These are phyloP conservation scores for Melampsora larici-populina DNA, from an alignment of 1,284 basidiomycete genomes.

Conservation along the genomic window DNA sequence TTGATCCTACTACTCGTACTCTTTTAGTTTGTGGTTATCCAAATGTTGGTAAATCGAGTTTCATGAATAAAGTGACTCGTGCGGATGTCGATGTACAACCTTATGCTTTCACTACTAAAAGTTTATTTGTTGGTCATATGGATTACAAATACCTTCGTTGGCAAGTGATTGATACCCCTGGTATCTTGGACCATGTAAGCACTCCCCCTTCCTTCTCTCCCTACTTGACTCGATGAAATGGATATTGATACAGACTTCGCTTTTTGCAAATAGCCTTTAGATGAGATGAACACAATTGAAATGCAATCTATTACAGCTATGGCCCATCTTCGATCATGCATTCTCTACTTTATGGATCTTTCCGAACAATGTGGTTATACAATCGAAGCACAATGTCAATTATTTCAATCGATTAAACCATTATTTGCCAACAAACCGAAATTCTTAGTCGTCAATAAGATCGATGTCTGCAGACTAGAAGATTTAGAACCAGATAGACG, in stretches of 20 bases:
- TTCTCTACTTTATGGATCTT: slow-evolving; percentile 95
- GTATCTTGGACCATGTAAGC: slow-evolving; percentile 58
- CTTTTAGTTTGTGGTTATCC: slow-evolving; percentile 94
- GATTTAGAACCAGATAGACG: slow-evolving; percentile 73
- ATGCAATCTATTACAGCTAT: slow-evolving; percentile 98
- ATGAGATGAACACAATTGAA: slow-evolving; percentile 99
- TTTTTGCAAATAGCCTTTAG: slow-evolving; percentile 66
- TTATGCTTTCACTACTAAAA: slow-evolving; percentile 96
- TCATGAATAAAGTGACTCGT: slow-evolving; percentile 95
- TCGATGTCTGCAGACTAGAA: slow-evolving; percentile 78
- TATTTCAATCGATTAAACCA: slow-evolving; percentile 96
- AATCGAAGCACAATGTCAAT: slow-evolving; percentile 87
- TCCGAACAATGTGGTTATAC: slow-evolving; percentile 94
- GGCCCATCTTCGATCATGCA: slow-evolving; percentile 83
- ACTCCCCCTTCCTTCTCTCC: slow-evolving; percentile 76
- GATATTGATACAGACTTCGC: not conserved
- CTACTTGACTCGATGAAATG: not conserved
- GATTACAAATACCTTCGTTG: slow-evolving; percentile 96
- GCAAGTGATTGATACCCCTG: slow-evolving; percentile 74
- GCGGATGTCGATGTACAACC: slow-evolving; percentile 97
- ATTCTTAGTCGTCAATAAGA: slow-evolving; percentile 90
- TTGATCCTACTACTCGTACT: slow-evolving; percentile 93
- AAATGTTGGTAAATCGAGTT: slow-evolving; percentile 94
- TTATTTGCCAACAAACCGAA: slow-evolving; percentile 87
- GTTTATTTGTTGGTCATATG: slow-evolving; percentile 90